Conservation (phyloP, 306 rosid genomes). For the Hylodesmum podocarpum region DNA sequence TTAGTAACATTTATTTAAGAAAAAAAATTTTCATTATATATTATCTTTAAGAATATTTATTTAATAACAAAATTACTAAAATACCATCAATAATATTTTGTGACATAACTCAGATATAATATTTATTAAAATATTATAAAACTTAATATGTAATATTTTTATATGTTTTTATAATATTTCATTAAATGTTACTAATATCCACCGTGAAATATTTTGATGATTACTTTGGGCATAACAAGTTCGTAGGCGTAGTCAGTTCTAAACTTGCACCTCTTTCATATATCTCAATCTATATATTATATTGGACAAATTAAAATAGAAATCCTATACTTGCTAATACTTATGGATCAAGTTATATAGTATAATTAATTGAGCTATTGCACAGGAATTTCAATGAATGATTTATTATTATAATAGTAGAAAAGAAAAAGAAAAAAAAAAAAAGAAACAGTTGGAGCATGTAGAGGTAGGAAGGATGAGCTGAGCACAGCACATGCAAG, state of each 20-base stretch:
- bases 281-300: too few species aligned
- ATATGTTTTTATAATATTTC: too few species aligned
- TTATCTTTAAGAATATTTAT: too few species aligned
- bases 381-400: background rate
- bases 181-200: too few species aligned
- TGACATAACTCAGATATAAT: too few species aligned
- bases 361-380: background rate
- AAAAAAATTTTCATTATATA: too few species aligned
- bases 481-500: conserved; percentile 26
- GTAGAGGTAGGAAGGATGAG: background rate
- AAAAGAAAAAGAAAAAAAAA: too few species aligned
- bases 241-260: background rate
- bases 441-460: background rate
- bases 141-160: too few species aligned
- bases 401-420: background rate
- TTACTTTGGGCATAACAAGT: background rate
- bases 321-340: background rate
- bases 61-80: too few species aligned
- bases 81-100: too few species aligned
- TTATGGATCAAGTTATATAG: background rate
- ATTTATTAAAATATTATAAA: too few species aligned
- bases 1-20: too few species aligned
- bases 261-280: background rate
- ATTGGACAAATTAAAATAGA: background rate
- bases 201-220: background rate